A percentile compares a stretch with the other conserved stretches of the same genome.
These are phyloP conservation scores for Suillus luteus DNA, from an alignment of 768 basidiomycete genomes.

Conservation along the genomic window DNA sequence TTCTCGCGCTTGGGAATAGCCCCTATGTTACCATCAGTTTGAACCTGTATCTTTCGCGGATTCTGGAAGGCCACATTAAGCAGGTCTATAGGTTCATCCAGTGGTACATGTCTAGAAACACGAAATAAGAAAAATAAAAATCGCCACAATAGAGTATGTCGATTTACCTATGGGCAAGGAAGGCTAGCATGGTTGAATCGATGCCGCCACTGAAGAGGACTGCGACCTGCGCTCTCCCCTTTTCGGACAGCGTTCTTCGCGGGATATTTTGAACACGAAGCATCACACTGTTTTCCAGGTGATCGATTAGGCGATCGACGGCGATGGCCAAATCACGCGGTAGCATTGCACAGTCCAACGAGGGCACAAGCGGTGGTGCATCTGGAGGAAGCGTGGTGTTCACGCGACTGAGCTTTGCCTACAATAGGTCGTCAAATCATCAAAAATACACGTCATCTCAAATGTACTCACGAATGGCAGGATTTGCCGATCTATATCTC, in stretches of 20 bases:
- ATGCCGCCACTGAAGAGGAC: slow-evolving; percentile 96
- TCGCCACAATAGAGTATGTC: background rate
- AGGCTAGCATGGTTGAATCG: slow-evolving; percentile 84
- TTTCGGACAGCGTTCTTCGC: slow-evolving; percentile 33
- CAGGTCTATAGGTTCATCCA: slow-evolving; percentile 84
- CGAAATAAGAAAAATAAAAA: slow-evolving; percentile 2
- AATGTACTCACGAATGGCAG: slow-evolving; percentile 26
- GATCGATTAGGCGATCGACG: slow-evolving; percentile 52
- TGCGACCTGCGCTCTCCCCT: slow-evolving; percentile 61
- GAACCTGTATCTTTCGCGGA: slow-evolving; percentile 68
- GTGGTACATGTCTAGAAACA: slow-evolving; percentile 61
- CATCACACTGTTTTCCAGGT: slow-evolving; percentile 67
- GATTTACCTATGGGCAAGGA: slow-evolving; percentile 72
- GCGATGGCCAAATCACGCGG: slow-evolving; percentile 45
- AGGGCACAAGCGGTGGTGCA: slow-evolving; percentile 33
- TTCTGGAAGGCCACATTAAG: slow-evolving; percentile 96
- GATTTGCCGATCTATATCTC: slow-evolving; percentile 17
- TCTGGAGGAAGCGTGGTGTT: slow-evolving; percentile 51
- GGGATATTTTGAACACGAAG: slow-evolving; percentile 74
- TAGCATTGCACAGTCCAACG: slow-evolving; percentile 38
- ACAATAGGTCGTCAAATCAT: background rate
- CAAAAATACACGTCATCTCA: background rate
- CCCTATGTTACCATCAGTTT: slow-evolving; percentile 47
- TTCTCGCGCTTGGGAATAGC: slow-evolving; percentile 47
- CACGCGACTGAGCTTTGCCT: slow-evolving; percentile 51